Conservation (phyloP, 768 basidiomycete genomes). For the Agrocybe pediades region DNA sequence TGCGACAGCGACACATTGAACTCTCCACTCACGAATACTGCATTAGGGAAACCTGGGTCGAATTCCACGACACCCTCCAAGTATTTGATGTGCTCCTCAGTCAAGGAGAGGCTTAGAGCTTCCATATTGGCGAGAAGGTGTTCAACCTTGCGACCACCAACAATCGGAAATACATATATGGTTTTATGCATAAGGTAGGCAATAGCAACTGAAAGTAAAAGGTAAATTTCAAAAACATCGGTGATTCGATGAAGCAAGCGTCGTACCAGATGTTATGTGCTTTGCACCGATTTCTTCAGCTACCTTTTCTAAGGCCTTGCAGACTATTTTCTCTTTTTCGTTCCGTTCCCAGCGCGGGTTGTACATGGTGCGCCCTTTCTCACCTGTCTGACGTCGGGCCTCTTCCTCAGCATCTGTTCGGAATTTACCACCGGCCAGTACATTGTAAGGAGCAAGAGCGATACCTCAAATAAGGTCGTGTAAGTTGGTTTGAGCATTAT, state of each 20-base stretch:
- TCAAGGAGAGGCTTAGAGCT: conserved; percentile 44
- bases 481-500: background rate
- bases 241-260: background rate
- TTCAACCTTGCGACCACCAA: conserved; percentile 44
- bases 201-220: conserved; percentile 39
- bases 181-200: conserved; percentile 57
- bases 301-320: conserved; percentile 48
- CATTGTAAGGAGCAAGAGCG: conserved; percentile 34
- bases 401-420: conserved; percentile 49
- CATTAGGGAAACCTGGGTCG: conserved; percentile 43
- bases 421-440: conserved; percentile 43
- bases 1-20: background rate
- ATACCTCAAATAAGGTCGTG: conserved; percentile 19
- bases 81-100: conserved; percentile 40
- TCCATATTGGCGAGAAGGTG: conserved; percentile 52
- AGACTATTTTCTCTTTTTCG: conserved; percentile 43
- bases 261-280: conserved; percentile 44
- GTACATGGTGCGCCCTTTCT: conserved; percentile 36
- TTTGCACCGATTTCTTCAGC: conserved; percentile 50
- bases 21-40: conserved; percentile 27
- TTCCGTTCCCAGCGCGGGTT: conserved; percentile 44
- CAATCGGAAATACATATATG: conserved; percentile 39
- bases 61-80: conserved; percentile 44
- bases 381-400: conserved; percentile 24
- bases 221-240: background rate